Evolutionary conservation across 2,329 filamentous ascomycete species (phyloP).

Genomic region (Aspergillus terreus): DNA sequence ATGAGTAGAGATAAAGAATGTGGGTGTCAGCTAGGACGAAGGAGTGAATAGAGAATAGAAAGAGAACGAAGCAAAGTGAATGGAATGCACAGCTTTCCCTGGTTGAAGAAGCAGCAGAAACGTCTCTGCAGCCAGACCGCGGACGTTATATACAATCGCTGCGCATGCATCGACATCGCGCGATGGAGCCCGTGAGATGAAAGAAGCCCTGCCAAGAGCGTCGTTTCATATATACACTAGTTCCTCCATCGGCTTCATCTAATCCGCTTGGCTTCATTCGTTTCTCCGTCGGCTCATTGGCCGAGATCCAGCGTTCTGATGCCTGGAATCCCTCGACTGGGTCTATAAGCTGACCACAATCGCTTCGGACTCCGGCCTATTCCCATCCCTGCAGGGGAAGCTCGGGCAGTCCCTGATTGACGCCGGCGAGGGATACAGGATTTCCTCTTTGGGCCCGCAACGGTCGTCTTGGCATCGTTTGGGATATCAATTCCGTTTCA

Average conservation of each 20-base stretch:
- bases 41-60: slow-evolving; percentile 4
- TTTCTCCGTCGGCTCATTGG: not conserved
- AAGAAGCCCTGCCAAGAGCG: slow-evolving; percentile 9
- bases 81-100: slow-evolving; percentile 7
- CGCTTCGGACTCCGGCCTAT: not conserved
- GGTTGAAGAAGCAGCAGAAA: not conserved
- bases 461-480: not conserved
- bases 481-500: not conserved
- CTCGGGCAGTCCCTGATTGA: not conserved
- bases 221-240: slow-evolving; percentile 6
- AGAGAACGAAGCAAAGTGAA: slow-evolving; percentile 5
- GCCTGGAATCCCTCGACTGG: not conserved
- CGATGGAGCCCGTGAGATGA: slow-evolving; percentile 4
- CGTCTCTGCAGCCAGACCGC: not conserved
- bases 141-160: slow-evolving; percentile 3
- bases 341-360: not conserved
- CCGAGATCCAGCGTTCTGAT: not conserved
- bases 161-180: not conserved
- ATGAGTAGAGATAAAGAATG: slow-evolving; percentile 5
- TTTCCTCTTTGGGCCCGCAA: not conserved
- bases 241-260: slow-evolving; percentile 2
- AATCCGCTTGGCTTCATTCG: slow-evolving; percentile 1
- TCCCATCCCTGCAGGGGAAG: not conserved
- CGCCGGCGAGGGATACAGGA: not conserved
- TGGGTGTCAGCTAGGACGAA: slow-evolving; percentile 4